A percentile compares a stretch with the other conserved stretches of the same genome.
phyloP scores from a whole-genome alignment of 2,329 filamentous ascomycete genomes.

The Fusarium brachygibbosum region DNA sequence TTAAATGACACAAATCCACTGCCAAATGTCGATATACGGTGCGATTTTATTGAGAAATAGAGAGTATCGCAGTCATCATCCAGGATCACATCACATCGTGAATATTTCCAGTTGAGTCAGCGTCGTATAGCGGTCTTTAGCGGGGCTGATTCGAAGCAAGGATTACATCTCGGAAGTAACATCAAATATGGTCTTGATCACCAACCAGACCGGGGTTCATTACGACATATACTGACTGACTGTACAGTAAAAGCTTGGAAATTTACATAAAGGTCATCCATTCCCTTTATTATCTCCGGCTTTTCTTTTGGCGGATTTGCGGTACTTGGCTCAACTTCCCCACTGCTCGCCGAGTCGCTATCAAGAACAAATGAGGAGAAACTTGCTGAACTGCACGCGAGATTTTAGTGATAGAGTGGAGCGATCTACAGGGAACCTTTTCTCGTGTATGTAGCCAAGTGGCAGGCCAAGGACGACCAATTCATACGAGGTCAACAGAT shows the following conservation, averaged over 20 bases:
- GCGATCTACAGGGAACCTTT: constrained; percentile 14
- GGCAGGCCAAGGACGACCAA: constrained; percentile 1
- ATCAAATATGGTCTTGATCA: constrained; percentile 22
- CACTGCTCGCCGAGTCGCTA: constrained; percentile 2
- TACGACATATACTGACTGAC: not conserved
- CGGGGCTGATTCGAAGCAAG: constrained; percentile 5
- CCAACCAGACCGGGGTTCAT: not conserved
- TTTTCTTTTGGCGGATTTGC: constrained; percentile 2
- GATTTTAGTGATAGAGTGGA: constrained; percentile 18
- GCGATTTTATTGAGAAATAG: not conserved
- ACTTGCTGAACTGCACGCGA: constrained; percentile 15
- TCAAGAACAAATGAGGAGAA: not conserved
- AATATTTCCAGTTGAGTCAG: constrained; percentile 1
- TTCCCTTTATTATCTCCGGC: not conserved
- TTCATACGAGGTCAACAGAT: constrained; percentile 10
- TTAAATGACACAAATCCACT: not conserved
- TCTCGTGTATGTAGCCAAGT: constrained; percentile 36
- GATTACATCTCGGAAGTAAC: constrained; percentile 13
- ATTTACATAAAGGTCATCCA: not conserved
- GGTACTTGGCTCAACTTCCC: not conserved
- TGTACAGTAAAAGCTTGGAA: not conserved
- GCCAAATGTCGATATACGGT: not conserved
- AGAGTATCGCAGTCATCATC: too few species aligned
- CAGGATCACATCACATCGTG: not conserved
- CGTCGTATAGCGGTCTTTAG: constrained; percentile 4